A percentile compares a stretch with the other conserved stretches of the same genome.
phyloP scores from a whole-genome alignment of 1,284 basidiomycete species.

The Moesziomyces antarcticus region DNA sequence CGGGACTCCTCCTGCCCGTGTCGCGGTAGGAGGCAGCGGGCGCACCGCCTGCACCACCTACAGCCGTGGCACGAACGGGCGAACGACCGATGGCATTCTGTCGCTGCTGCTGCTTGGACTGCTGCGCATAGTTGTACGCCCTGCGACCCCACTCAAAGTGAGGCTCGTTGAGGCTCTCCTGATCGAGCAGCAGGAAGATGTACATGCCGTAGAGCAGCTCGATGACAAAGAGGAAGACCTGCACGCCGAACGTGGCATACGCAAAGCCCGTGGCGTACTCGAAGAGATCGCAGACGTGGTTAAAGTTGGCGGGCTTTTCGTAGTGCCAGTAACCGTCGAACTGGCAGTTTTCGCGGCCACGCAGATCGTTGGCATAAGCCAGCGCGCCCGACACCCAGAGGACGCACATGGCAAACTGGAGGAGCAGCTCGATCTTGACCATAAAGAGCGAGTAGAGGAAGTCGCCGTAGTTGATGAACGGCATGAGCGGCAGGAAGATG shows the following conservation, averaged over 20 bases:
- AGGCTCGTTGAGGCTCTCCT: constrained; percentile 71
- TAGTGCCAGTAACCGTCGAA: constrained; percentile 69
- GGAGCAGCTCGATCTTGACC: constrained; percentile 66
- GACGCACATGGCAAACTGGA: constrained; percentile 66
- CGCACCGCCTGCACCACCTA: constrained; percentile 15
- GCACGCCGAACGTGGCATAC: constrained; percentile 68
- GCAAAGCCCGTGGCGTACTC: constrained; percentile 66
- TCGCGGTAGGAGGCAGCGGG: constrained; percentile 15
- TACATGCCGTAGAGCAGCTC: constrained; percentile 60
- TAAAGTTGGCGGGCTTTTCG: constrained; percentile 66
- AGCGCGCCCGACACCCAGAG: constrained; percentile 68
- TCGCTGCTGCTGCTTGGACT: constrained; percentile 20
- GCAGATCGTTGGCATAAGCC: constrained; percentile 66
- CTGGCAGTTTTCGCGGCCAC: constrained; percentile 67
- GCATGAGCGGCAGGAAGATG: constrained; percentile 65
- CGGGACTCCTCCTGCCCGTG: constrained; percentile 17
- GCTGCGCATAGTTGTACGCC: constrained; percentile 62
- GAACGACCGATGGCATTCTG: constrained; percentile 13
- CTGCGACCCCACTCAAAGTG: constrained; percentile 65
- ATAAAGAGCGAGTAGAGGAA: constrained; percentile 65
- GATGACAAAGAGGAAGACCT: constrained; percentile 60
- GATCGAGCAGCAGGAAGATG: constrained; percentile 68
- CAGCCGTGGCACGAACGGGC: constrained; percentile 15
- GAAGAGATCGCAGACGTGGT: constrained; percentile 67
- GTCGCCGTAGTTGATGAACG: constrained; percentile 65